Percentiles rank a stretch among this genome's conserved stretches.
These are phyloP conservation scores for Brasenia schreberi DNA, from an alignment of 164 flowering plant genomes.

Conservation along the genomic window DNA sequence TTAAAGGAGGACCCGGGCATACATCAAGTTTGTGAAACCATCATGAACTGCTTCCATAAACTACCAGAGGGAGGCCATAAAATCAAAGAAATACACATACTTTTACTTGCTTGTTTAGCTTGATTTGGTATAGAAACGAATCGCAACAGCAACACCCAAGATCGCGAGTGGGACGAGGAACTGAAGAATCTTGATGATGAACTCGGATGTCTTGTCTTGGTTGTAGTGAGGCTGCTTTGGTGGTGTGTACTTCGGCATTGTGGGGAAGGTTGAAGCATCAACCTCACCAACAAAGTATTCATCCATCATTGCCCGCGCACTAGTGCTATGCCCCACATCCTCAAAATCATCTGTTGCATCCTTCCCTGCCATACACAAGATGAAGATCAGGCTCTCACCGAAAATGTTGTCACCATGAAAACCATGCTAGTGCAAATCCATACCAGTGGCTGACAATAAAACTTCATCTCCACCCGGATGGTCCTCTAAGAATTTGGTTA, in stretches of 20 bases:
- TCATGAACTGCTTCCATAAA: background rate
- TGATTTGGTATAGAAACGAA: slow-evolving; percentile 64
- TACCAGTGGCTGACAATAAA: slow-evolving; percentile 52
- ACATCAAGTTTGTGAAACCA: background rate
- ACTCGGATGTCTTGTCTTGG: slow-evolving; percentile 61
- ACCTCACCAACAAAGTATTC: slow-evolving; percentile 51
- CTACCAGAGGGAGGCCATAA: background rate
- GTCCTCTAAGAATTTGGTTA: slow-evolving; percentile 55
- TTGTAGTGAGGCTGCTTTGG: slow-evolving; percentile 47
- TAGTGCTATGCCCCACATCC: slow-evolving; percentile 68
- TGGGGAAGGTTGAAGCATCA: slow-evolving; percentile 34
- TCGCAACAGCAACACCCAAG: slow-evolving; percentile 59
- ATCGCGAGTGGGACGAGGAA: slow-evolving; percentile 69
- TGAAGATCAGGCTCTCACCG: background rate
- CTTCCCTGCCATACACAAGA: slow-evolving; percentile 33
- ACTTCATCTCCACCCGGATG: slow-evolving; percentile 74
- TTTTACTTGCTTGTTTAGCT: slow-evolving; percentile 8
- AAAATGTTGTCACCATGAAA: background rate
- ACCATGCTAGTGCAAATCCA: background rate
- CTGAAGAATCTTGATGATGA: slow-evolving; percentile 72
- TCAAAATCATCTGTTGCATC: slow-evolving; percentile 87
- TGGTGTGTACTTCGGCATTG: slow-evolving; percentile 28
- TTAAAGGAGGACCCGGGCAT: background rate
- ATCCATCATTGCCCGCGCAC: slow-evolving; percentile 56
- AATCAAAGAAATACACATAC: background rate